Evolutionary conservation across 371 early-diverging fungal genomes (phyloP).

Genomic region (Scutellospora calospora): DNA sequence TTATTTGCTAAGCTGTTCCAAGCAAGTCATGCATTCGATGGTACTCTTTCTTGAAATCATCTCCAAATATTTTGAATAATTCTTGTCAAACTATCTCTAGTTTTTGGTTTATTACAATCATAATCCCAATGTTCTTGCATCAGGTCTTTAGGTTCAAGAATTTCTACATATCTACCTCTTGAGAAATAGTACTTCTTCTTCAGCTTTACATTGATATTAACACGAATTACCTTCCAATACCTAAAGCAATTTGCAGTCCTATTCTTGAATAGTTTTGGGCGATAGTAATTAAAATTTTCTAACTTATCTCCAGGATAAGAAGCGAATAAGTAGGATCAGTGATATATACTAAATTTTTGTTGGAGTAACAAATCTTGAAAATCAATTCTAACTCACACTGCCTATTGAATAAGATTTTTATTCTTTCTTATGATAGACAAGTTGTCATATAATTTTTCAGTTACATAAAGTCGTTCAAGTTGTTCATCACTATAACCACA

Average conservation of each 20-base stretch:
- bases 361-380: conserved; percentile 19
- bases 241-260: conserved; percentile 11
- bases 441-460: conserved; percentile 1
- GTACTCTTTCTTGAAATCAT: too few relatives aligned
- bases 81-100: too few relatives aligned
- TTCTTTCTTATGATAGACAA: conserved; percentile 2
- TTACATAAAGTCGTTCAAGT: neutral
- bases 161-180: too few relatives aligned
- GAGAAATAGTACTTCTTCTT: neutral
- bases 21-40: too few relatives aligned
- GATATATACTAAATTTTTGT: conserved; percentile 35
- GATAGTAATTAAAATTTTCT: neutral
- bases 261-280: neutral
- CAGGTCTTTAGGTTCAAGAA: neutral
- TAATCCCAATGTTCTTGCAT: conserved; percentile 3
- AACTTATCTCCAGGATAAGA: neutral
- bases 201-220: neutral
- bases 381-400: conserved; percentile 17
- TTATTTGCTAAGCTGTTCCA: too few relatives aligned
- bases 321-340: neutral
- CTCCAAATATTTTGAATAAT: too few relatives aligned
- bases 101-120: too few relatives aligned
- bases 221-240: conserved; percentile 6
- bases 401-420: conserved; percentile 17
- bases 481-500: neutral